Evolutionary conservation across 768 basidiomycete genomes (phyloP).

Genomic region (Antrodiella citrinella): DNA sequence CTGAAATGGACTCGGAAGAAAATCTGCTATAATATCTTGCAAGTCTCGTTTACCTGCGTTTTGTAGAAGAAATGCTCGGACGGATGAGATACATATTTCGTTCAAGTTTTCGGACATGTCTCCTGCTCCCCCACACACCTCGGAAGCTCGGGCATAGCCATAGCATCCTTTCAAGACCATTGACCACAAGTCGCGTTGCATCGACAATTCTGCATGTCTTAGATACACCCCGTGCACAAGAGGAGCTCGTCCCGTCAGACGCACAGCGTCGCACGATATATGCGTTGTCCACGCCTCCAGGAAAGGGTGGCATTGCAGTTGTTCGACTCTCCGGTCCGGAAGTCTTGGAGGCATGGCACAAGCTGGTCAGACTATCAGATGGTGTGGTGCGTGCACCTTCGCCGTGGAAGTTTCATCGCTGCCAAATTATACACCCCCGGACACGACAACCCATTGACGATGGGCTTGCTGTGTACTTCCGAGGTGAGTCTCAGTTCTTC

Average conservation of each 20-base stretch:
- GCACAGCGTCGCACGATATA: slow-evolving; percentile 74
- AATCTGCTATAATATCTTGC: too few relatives aligned
- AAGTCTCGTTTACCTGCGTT: too few relatives aligned
- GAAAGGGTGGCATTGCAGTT: slow-evolving; percentile 78
- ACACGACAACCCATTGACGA: slow-evolving; percentile 63
- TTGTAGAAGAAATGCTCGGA: too few relatives aligned
- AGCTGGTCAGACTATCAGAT: slow-evolving; percentile 33
- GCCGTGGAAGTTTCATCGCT: slow-evolving; percentile 65
- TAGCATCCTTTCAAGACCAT: too few relatives aligned
- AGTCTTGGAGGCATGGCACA: slow-evolving; percentile 51
- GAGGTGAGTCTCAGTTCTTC: slow-evolving; percentile 36
- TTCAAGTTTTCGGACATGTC: too few relatives aligned
- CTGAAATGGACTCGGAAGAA: too few relatives aligned
- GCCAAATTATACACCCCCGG: slow-evolving; percentile 57
- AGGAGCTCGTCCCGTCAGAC: slow-evolving; percentile 26
- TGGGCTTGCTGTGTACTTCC: slow-evolving; percentile 76
- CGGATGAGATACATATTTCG: too few relatives aligned
- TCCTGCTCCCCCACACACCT: too few relatives aligned
- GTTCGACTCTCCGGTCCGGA: slow-evolving; percentile 78
- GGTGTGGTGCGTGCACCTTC: slow-evolving; percentile 26
- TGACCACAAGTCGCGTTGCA: too few relatives aligned
- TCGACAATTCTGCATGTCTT: too few relatives aligned
- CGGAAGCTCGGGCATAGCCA: too few relatives aligned
- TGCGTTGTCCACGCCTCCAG: slow-evolving; percentile 81
- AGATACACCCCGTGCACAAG: too few relatives aligned